Base-by-base conservation (phyloP, 2,329 filamentous ascomycete genomes). In the Zymoseptoria ardabiliae region DNA sequence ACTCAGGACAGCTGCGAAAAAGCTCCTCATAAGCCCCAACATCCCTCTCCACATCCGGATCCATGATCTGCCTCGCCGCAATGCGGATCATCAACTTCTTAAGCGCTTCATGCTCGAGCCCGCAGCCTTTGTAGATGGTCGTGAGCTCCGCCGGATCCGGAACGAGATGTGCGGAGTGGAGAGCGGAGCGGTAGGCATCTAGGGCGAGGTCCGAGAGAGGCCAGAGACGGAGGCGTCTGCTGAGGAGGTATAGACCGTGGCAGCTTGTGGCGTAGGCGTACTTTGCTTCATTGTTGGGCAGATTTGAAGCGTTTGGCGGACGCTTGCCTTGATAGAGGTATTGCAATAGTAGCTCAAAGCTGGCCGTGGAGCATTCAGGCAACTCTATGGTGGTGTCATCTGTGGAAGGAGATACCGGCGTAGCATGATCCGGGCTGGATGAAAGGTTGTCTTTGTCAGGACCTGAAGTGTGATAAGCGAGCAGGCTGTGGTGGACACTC, bases 41-140 rank as follows among this genome's bases (percentile, higher is more conserved):
- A 66, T 81, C 75, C 58, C 77, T 76, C 50, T 80, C 74, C 57
- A 72, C 77, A 28, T 77, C 78, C 0, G 80, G 80, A 63, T 82
- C 80, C 80, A 83, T 82, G 61, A 82, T 81, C 70, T 83, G 81
- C 23, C 81, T 73, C 4, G 81, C 81, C n/a, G 80, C 80, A 53
- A 83, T 82, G 61, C 75, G 73, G 57, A 78, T 77, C 75, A 82
- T 79, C 20, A 82, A 71, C 28, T 69, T 73, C 41, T 79, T 73
- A 66, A 82, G 82, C 1, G 79, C 78, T 56, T 77, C 81, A 3
- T 69, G 72, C 2, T 63, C 55, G 3, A 76, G 75, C 30, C 76
- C 78, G 35, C 35, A 45, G 54, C 73, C 71, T 55, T 77, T 75
- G 68, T 82, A 82, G 21, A 83, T 80, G 7, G 79, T 77, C 61